These are phyloP conservation scores for Neurospora sublineolata DNA, from an alignment of 495 filamentous ascomycete species.

Conservation along the genomic window DNA sequence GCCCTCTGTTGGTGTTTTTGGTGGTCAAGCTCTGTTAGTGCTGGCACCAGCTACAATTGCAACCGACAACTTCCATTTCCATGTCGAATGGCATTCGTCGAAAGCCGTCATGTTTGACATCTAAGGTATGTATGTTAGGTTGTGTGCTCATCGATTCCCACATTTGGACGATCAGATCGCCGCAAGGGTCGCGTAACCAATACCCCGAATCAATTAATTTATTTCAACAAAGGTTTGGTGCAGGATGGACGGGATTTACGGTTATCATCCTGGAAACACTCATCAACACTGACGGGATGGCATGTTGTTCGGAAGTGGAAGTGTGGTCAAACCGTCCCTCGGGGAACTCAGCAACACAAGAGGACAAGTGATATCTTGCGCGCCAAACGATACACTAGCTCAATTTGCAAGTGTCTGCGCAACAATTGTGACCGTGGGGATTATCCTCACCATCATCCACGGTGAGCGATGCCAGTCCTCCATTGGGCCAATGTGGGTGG, in stretches of 20 bases:
- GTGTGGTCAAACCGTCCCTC: neutral
- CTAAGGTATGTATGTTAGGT: neutral
- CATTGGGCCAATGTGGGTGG: neutral
- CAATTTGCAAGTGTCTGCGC: neutral
- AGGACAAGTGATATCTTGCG: neutral
- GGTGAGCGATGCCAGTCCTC: neutral
- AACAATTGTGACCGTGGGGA: neutral
- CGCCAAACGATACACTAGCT: neutral
- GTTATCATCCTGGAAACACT: neutral
- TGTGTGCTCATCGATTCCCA: neutral
- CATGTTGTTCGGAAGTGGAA: neutral
- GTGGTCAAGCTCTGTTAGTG: neutral
- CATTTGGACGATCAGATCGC: neutral
- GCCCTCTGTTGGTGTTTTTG: neutral
- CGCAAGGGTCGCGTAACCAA: neutral
- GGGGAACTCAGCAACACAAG: neutral
- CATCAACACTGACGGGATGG: neutral
- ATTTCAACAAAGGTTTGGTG: neutral
- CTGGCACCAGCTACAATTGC: neutral
- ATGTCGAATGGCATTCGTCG: neutral
- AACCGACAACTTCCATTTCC: neutral
- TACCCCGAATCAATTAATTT: neutral
- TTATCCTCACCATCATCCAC: neutral
- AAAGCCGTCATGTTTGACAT: too few relatives aligned
- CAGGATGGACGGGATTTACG: neutral